A percentile compares a stretch with the other conserved stretches of the same genome.
Conservation (phyloP, 805 yeast genomes). For the Saccharomycopsis selenospora region DNA sequence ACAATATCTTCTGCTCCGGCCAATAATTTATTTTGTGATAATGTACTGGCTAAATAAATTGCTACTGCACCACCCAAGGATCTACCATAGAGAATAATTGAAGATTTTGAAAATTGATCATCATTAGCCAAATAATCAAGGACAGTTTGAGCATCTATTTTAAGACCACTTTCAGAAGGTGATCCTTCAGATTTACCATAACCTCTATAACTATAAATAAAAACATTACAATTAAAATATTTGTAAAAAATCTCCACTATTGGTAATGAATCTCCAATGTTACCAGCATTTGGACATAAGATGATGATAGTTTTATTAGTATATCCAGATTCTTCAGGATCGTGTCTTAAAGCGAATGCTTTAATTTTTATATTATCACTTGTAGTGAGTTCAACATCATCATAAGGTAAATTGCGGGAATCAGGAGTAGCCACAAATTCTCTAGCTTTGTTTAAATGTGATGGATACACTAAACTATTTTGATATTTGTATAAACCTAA, state of each 20-base stretch:
- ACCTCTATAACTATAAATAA: slow-evolving; percentile 85
- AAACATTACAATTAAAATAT: slow-evolving; percentile 63
- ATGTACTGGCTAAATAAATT: slow-evolving; percentile 64
- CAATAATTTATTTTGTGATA: slow-evolving; percentile 34
- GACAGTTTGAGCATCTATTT: slow-evolving; percentile 71
- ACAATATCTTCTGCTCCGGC: slow-evolving; percentile 28
- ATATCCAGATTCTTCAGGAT: slow-evolving; percentile 32
- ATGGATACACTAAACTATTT: slow-evolving; percentile 70
- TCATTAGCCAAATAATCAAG: slow-evolving; percentile 51
- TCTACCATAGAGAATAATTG: slow-evolving; percentile 72
- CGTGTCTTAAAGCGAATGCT: slow-evolving; percentile 53
- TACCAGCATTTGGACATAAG: slow-evolving; percentile 91
- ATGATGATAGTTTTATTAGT: slow-evolving; percentile 65
- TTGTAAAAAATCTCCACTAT: slow-evolving; percentile 63
- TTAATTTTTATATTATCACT: slow-evolving; percentile 64
- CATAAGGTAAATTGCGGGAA: slow-evolving; percentile 56
- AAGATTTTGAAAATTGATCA: slow-evolving; percentile 42
- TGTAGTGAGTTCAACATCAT: slow-evolving; percentile 53
- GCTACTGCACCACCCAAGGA: slow-evolving; percentile 96
- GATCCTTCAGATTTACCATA: slow-evolving; percentile 76
- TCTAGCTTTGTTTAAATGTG: slow-evolving; percentile 69
- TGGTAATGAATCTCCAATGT: slow-evolving; percentile 86
- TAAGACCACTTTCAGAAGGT: slow-evolving; percentile 73
- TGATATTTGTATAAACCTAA: slow-evolving; percentile 57
- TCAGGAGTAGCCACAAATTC: slow-evolving; percentile 71